Base-by-base conservation (phyloP, 371 early-diverging fungal species). In the Globomyces sp. region DNA sequence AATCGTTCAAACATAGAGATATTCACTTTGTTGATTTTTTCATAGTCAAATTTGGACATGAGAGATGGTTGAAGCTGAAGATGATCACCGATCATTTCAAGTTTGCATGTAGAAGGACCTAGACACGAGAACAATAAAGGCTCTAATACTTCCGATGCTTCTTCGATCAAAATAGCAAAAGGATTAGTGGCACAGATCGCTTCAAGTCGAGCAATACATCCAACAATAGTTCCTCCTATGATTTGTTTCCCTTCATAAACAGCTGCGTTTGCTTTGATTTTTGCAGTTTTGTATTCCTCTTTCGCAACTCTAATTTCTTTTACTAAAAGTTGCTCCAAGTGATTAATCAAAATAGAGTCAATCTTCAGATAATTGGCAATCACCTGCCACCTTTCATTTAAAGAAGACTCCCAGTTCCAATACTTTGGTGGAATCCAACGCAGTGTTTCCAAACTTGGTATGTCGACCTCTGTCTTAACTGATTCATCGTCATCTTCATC, bases 61-160 rank as follows among this genome's bases (percentile, higher is more conserved):
- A 74, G 51, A 3, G 66, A 66, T 58, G 74, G 74, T 49, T 71
- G 65, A 57, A 74, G 46, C 49, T 74, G 74, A 43, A 60, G 64
- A 62, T 74, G 74, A 67, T 74, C 74, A 24, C 74, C 74, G 55
- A 74, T 63, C 69, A 71, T 68, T 60, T 74, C 74, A 4, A 74
- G 52, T 50, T 74, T 74, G 57, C 5, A 6, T 2, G 72, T 71
- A 36, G 71, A 61, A 37, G 50, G 13, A 9, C 58, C 46, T 4
- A 74, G 34, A 57, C 72, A 71, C 10, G 74, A 49, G 43, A 74
- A 66, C 4, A 74, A 60, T 10, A 74, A 43, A 10, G 74, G 74
- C 57, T 74, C 74, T 47, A 74, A 8, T 10, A 74, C 74, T 61
- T 74, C 74, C 2, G 74, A 74, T 2, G 74, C 74, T 52, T 74